Percentiles rank a stretch among this genome's conserved stretches.
Conservation (phyloP, 2,329 filamentous ascomycete genomes). For the Emmonsiellopsis sp. region DNA sequence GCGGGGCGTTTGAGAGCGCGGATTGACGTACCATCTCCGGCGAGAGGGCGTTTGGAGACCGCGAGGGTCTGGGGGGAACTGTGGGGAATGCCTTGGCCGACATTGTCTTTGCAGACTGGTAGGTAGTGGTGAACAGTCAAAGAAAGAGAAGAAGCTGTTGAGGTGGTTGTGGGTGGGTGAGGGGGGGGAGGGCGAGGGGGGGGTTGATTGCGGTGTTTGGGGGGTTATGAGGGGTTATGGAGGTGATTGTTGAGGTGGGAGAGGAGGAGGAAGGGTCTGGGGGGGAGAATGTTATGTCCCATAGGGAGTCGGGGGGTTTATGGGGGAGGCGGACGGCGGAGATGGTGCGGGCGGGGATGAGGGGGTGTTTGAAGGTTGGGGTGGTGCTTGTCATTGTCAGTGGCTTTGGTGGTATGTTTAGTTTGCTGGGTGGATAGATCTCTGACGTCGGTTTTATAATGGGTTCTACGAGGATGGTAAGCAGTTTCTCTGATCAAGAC, state of each 20-base stretch:
- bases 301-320: constrained; percentile 18
- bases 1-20: too few relatives aligned
- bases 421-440: too few relatives aligned
- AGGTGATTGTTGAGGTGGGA: constrained; percentile 11
- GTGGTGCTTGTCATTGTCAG: background rate
- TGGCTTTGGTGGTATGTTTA: background rate
- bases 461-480: too few relatives aligned
- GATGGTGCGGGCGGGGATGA: background rate
- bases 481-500: too few relatives aligned
- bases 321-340: constrained; percentile 22
- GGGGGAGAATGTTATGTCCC: constrained; percentile 23
- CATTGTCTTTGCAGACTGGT: constrained; percentile 16
- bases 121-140: constrained; percentile 26
- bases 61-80: constrained; percentile 54
- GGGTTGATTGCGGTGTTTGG: background rate
- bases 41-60: constrained; percentile 32
- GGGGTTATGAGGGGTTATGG: constrained; percentile 18
- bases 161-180: too few relatives aligned
- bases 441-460: too few relatives aligned
- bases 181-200: too few relatives aligned
- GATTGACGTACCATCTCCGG: too few relatives aligned
- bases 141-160: constrained; percentile 1
- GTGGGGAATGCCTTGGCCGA: constrained; percentile 35
- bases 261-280: constrained; percentile 1
- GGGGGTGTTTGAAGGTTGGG: background rate